phyloP scores from a whole-genome alignment of 192 early-diverging fungal genomes.

The Dimargaris xerosporica region DNA sequence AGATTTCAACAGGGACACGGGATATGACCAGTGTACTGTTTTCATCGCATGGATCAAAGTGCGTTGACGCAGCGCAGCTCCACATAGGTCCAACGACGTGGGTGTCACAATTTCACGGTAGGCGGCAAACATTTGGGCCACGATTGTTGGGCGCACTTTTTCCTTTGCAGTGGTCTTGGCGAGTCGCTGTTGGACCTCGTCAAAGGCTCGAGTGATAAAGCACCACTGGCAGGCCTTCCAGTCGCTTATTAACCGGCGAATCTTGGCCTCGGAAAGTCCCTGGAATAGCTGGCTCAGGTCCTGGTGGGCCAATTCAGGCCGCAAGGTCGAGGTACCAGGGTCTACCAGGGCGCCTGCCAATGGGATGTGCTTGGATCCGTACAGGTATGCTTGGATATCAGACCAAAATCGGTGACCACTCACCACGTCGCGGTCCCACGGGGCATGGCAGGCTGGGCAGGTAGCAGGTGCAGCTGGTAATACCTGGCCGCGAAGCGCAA shows the following conservation, averaged over 20 bases:
- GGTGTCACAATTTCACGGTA: slow-evolving; percentile 26
- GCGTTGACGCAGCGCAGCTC: slow-evolving; percentile 32
- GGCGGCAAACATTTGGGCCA: slow-evolving; percentile 13
- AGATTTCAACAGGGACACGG: slow-evolving; percentile 14
- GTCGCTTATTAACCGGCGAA: neutral
- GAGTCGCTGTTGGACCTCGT: neutral
- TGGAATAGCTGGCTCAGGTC: slow-evolving; percentile 20
- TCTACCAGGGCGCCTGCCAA: neutral
- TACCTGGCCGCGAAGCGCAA: slow-evolving; percentile 10
- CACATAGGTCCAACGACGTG: slow-evolving; percentile 29
- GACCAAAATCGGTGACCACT: neutral
- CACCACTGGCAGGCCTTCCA: slow-evolving; percentile 6
- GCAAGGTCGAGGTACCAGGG: neutral
- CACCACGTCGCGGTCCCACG: slow-evolving; percentile 3
- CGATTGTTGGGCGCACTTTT: slow-evolving; percentile 11
- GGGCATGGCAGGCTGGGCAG: neutral
- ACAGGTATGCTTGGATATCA: neutral
- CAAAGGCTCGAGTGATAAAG: slow-evolving; percentile 9
- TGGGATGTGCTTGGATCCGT: neutral
- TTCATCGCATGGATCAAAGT: slow-evolving; percentile 35
- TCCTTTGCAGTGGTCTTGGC: neutral
- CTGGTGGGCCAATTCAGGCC: neutral
- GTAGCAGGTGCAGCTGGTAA: slow-evolving; percentile 10
- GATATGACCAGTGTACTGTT: slow-evolving; percentile 18
- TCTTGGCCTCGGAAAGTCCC: slow-evolving; percentile 17